Percentiles rank a stretch among this genome's conserved stretches.
Evolutionary conservation across 495 filamentous ascomycete genomes (phyloP).

Genomic region (Aspergillus sclerotiicarbonarius): DNA sequence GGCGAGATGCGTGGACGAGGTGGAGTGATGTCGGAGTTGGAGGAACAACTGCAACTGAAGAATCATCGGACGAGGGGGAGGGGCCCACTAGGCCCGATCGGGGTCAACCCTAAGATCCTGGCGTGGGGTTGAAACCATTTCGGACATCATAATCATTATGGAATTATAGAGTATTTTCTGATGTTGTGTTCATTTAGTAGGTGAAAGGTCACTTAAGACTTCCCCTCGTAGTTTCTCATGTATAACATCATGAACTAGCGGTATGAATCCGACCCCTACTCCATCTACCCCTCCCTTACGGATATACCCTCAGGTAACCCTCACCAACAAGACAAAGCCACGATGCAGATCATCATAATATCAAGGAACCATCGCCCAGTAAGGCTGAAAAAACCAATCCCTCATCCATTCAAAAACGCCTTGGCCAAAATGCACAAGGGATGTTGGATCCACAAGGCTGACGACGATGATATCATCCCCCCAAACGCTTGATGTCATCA

Average conservation of each 20-base stretch:
- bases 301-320: too few relatives aligned
- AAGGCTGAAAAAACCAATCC: neutral
- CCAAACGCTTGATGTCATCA: conserved; percentile 11
- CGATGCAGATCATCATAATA: too few relatives aligned
- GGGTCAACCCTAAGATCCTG: conserved; percentile 7
- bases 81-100: conserved; percentile 15
- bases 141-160: neutral
- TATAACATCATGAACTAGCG: too few relatives aligned
- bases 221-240: too few relatives aligned
- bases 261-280: too few relatives aligned
- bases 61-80: too few relatives aligned
- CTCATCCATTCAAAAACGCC: neutral
- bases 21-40: too few relatives aligned
- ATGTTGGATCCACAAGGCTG: conserved; percentile 4
- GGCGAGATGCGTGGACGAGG: too few relatives aligned
- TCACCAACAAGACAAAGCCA: neutral
- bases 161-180: neutral
- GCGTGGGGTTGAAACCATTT: neutral
- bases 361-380: neutral
- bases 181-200: too few relatives aligned
- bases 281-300: too few relatives aligned
- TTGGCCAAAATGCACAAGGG: neutral
- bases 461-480: conserved; percentile 12
- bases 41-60: too few relatives aligned
- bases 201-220: too few relatives aligned